A percentile compares a stretch with the other conserved stretches of the same genome.
These are phyloP conservation scores for Gynandropsis gynandra DNA, from an alignment of 345 rosid genomes.

Conservation along the genomic window DNA sequence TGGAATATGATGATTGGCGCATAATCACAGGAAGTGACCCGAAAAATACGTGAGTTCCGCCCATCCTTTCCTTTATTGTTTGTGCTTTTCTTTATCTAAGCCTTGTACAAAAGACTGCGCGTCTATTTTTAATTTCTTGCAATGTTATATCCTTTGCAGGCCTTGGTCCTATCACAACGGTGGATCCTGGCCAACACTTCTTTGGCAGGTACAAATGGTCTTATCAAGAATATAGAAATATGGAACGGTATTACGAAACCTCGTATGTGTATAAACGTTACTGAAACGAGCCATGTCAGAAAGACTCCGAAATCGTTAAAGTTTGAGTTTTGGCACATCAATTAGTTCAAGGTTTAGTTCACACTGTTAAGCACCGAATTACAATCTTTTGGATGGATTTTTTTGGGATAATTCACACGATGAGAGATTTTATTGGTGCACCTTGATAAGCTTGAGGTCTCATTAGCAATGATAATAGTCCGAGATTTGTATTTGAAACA, in stretches of 20 bases:
- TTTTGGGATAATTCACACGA: no score
- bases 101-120: background rate
- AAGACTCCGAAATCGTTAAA: background rate
- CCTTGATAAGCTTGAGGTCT: no score
- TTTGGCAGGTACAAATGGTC: constrained; percentile 76
- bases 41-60: constrained; percentile 67
- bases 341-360: no score
- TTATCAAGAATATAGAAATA: background rate
- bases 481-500: no score
- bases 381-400: no score
- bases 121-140: background rate
- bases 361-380: no score
- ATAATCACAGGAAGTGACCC: constrained; percentile 96
- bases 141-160: constrained; percentile 34
- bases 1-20: constrained; percentile 89
- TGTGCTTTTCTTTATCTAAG: background rate
- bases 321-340: background rate
- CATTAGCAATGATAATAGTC: no score
- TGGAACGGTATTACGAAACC: background rate
- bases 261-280: background rate
- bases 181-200: constrained; percentile 96
- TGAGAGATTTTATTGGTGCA: no score
- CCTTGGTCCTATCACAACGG: constrained; percentile 99
- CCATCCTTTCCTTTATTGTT: background rate
- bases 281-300: background rate